Evolutionary conservation across 495 filamentous ascomycete genomes (phyloP).

Genomic region (Podospora tetraspora): DNA sequence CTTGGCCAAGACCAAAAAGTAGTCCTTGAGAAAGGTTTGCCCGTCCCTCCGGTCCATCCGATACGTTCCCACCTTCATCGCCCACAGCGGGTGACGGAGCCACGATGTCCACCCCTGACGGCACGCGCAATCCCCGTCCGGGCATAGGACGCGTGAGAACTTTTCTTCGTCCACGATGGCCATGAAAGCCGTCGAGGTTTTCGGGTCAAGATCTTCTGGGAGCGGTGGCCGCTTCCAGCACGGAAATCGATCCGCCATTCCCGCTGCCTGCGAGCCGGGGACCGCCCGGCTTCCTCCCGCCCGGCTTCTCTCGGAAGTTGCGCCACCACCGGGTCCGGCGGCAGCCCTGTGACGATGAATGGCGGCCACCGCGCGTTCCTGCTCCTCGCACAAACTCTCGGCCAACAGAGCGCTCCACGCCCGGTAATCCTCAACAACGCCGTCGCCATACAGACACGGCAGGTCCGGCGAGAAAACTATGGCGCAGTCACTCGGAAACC

Average conservation of each 20-base stretch:
- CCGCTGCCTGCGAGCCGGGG: background rate
- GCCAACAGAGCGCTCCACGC: background rate
- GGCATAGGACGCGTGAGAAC: background rate
- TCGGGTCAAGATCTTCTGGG: background rate
- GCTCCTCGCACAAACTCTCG: background rate
- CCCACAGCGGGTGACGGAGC: background rate
- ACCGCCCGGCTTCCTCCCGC: background rate
- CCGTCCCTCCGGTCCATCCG: background rate
- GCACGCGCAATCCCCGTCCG: background rate
- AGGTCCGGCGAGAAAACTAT: background rate
- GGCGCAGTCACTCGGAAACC: background rate
- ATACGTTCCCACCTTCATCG: background rate
- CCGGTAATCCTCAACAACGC: background rate
- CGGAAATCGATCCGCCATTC: background rate
- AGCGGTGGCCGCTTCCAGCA: background rate
- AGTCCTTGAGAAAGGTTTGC: background rate
- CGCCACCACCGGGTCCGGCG: background rate
- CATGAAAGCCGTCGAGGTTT: background rate
- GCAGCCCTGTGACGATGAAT: background rate
- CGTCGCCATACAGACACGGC: background rate
- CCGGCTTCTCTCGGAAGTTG: background rate
- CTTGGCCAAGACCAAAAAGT: background rate
- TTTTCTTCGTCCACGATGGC: background rate
- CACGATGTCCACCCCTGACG: background rate
- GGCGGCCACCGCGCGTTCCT: background rate